These are phyloP conservation scores for Aspergillus jensenii DNA, from an alignment of 2,329 filamentous ascomycete genomes.

Conservation along the genomic window DNA sequence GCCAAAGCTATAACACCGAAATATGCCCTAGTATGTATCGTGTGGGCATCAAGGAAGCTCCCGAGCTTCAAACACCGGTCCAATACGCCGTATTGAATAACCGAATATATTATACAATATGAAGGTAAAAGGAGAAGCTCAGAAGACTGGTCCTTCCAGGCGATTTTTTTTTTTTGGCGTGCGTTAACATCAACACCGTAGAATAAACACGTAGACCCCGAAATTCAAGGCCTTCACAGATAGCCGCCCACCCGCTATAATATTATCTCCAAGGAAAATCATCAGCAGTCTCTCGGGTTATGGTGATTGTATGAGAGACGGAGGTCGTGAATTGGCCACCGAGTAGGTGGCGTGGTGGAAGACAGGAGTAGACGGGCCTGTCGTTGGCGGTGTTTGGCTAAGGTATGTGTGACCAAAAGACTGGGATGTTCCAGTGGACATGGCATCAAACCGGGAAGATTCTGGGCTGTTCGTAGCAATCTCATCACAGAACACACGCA, in stretches of 20 bases:
- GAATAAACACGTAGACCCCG: constrained; percentile 26
- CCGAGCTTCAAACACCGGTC: background rate
- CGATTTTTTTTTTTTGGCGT: background rate
- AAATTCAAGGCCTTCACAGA: constrained; percentile 13
- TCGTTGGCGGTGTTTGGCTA: constrained; percentile 34
- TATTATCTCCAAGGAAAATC: constrained; percentile 13
- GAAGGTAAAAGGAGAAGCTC: constrained; percentile 11
- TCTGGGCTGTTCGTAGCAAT: constrained; percentile 28
- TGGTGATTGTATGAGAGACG: constrained; percentile 28
- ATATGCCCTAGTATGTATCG: constrained; percentile 9
- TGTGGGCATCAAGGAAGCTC: background rate
- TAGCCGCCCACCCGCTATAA: constrained; percentile 12
- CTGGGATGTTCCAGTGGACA: constrained; percentile 27
- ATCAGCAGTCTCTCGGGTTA: constrained; percentile 3
- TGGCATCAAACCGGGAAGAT: constrained; percentile 21
- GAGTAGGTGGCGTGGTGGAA: constrained; percentile 31
- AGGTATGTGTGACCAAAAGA: constrained; percentile 31
- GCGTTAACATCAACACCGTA: background rate
- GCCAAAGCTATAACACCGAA: constrained; percentile 16
- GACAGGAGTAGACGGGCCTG: constrained; percentile 37
- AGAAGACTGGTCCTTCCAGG: constrained; percentile 11
- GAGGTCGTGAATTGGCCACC: constrained; percentile 27
- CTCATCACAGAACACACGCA: constrained; percentile 38
- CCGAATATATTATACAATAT: constrained; percentile 19
- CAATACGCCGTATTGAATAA: constrained; percentile 20